Conservation (phyloP, 441 rosid genomes). For the Mallotus japonicus region DNA sequence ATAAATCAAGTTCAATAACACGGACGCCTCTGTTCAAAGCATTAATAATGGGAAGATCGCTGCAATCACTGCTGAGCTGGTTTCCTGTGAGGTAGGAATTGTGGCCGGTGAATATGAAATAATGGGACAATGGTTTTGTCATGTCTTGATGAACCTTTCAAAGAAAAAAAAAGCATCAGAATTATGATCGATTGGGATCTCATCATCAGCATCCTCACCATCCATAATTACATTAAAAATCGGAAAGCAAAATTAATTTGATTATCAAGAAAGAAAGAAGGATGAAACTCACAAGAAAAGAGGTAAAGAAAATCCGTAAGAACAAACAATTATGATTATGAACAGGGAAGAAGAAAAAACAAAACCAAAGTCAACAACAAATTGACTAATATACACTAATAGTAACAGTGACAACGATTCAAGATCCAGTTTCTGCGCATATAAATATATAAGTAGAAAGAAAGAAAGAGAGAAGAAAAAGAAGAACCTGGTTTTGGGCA, state of each 20-base stretch:
- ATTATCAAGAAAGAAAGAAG: too few species aligned
- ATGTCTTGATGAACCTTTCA: slow-evolving; percentile 73
- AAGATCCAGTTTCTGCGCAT: too few species aligned
- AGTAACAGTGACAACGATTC: not conserved
- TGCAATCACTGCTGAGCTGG: slow-evolving; percentile 87
- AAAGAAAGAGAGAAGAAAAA: slow-evolving; percentile 24
- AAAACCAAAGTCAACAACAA: too few species aligned
- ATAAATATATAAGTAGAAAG: not conserved
- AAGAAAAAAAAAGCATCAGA: too few species aligned
- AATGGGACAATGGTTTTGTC: slow-evolving; percentile 80
- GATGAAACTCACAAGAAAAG: slow-evolving; percentile 10
- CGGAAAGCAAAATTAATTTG: too few species aligned
- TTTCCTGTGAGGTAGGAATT: slow-evolving; percentile 90
- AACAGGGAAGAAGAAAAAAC: not conserved
- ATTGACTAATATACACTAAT: too few species aligned
- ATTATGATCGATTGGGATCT: too few species aligned
- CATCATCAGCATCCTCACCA: too few species aligned
- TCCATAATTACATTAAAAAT: too few species aligned
- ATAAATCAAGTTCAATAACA: slow-evolving; percentile 83
- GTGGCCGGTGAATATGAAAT: slow-evolving; percentile 82
- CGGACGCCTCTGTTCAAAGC: slow-evolving; percentile 79
- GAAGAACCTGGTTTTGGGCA: slow-evolving; percentile 32
- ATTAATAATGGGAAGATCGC: slow-evolving; percentile 68
- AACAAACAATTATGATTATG: not conserved
- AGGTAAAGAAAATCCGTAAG: not conserved